A percentile compares a stretch with the other conserved stretches of the same genome.
Evolutionary conservation across 306 rosid species (phyloP).

Genomic region (Vigna unguiculata): DNA sequence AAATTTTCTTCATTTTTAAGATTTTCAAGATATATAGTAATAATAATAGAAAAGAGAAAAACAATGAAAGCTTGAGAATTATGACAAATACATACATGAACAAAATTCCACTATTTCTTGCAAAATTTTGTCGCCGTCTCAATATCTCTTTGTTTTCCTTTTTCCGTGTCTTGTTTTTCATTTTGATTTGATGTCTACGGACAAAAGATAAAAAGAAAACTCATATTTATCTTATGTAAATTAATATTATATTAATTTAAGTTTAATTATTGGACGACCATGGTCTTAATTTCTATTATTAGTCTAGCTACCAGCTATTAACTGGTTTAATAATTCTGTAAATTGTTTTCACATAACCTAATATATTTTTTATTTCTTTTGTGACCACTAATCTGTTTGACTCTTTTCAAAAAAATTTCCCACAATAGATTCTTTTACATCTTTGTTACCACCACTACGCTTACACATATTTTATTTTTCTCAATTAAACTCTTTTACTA

Average conservation of each 20-base stretch:
- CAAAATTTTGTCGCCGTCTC: constrained; percentile 19
- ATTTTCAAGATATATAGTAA: no score
- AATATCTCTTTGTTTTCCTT: neutral
- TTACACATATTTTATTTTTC: no score
- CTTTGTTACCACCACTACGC: no score
- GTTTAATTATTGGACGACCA: constrained; percentile 1
- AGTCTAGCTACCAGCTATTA: constrained; percentile 1
- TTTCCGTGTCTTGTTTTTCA: neutral
- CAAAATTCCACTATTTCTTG: constrained; percentile 16
- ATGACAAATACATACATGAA: constrained; percentile 22
- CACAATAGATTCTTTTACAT: no score
- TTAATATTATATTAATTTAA: neutral
- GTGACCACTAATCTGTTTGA: no score
- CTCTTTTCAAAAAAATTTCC: no score
- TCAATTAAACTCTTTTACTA: no score
- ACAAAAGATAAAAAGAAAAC: neutral
- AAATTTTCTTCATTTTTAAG: no score
- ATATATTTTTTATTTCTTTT: no score
- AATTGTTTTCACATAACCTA: neutral
- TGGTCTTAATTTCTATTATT: constrained; percentile 26
- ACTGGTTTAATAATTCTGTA: neutral
- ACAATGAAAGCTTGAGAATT: constrained; percentile 17
- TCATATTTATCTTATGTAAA: neutral
- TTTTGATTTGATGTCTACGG: constrained; percentile 25
- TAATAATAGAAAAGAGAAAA: neutral